These are phyloP conservation scores for Psophocarpus tetragonolobus DNA, from an alignment of 306 rosid species.

Conservation along the genomic window DNA sequence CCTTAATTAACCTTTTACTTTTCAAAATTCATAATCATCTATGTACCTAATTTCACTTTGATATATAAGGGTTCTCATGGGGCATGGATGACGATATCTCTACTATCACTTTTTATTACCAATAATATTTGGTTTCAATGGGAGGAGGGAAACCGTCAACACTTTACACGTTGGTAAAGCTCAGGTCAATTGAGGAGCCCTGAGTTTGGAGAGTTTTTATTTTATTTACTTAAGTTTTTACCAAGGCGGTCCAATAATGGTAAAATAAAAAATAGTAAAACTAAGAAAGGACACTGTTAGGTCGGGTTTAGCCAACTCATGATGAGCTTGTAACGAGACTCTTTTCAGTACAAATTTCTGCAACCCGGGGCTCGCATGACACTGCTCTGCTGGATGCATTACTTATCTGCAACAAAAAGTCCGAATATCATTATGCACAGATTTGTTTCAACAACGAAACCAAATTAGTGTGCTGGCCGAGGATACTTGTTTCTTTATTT, in stretches of 20 bases:
- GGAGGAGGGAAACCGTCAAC: neutral
- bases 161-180: constrained; percentile 34
- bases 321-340: neutral
- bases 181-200: neutral
- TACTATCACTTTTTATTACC: neutral
- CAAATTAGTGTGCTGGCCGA: neutral
- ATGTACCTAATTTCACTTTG: neutral
- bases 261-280: too few species aligned
- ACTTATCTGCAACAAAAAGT: neutral
- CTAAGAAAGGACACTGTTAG: neutral
- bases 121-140: neutral
- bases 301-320: neutral
- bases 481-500: neutral
- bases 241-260: constrained; percentile 16
- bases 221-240: too few species aligned
- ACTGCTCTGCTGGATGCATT: constrained; percentile 12
- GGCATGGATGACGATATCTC: neutral
- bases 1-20: neutral
- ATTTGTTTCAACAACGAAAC: neutral
- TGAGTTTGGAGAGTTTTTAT: neutral
- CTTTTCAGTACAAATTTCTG: constrained; percentile 11
- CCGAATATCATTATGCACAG: neutral
- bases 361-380: neutral
- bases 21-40: neutral
- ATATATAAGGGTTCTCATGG: neutral